Percentiles rank a stretch among this genome's conserved stretches.
These are phyloP conservation scores for Diaporthe sp. DNA, from an alignment of 2,329 filamentous ascomycete species.

Conservation along the genomic window DNA sequence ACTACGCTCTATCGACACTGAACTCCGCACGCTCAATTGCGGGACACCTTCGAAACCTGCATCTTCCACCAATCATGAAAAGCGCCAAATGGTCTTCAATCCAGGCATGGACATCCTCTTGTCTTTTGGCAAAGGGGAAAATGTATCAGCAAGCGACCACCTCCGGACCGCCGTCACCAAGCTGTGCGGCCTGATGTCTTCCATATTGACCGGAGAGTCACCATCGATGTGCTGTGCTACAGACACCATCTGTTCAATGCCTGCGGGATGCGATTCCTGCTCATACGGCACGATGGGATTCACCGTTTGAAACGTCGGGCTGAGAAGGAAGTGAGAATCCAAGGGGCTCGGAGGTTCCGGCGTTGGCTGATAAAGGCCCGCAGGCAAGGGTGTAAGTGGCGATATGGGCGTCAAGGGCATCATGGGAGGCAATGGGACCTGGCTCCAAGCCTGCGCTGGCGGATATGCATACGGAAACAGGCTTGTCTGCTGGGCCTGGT, in stretches of 20 bases:
- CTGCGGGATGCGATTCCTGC: slow-evolving; percentile 1
- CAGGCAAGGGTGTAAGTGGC: slow-evolving; percentile 35
- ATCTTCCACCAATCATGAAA: slow-evolving; percentile 29
- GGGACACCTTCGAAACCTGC: slow-evolving; percentile 31
- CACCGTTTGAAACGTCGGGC: neutral
- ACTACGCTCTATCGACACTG: neutral
- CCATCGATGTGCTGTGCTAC: neutral
- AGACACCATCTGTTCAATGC: slow-evolving; percentile 5
- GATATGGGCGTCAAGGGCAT: slow-evolving; percentile 37
- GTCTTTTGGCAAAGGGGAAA: slow-evolving; percentile 36
- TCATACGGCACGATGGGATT: neutral
- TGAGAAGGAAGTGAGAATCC: slow-evolving; percentile 28
- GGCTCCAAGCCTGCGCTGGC: slow-evolving; percentile 15
- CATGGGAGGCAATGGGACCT: slow-evolving; percentile 24
- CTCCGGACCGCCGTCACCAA: slow-evolving; percentile 21
- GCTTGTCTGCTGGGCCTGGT: slow-evolving; percentile 47
- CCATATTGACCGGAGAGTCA: neutral
- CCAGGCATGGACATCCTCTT: slow-evolving; percentile 51
- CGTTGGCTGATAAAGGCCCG: slow-evolving; percentile 30
- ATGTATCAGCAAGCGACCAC: slow-evolving; percentile 37
- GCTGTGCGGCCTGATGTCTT: slow-evolving; percentile 5
- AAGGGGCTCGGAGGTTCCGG: slow-evolving; percentile 27
- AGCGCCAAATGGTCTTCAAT: slow-evolving; percentile 46
- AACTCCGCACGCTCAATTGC: neutral
- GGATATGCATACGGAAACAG: slow-evolving; percentile 23